These are phyloP conservation scores for Pleurotus ostreatus DNA, from an alignment of 768 basidiomycete species.

Conservation along the genomic window DNA sequence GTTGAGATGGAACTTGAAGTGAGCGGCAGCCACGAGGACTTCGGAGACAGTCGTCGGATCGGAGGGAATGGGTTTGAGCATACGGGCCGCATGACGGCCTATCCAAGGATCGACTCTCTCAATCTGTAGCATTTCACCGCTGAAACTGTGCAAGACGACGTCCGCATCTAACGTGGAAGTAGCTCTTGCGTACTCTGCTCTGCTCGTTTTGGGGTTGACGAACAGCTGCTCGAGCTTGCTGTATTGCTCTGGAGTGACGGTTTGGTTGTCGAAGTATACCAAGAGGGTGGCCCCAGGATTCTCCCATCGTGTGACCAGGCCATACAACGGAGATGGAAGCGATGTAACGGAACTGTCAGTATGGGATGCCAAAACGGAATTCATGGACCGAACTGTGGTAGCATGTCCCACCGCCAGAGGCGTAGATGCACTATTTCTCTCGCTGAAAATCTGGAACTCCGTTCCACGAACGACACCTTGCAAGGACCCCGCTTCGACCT, in stretches of 20 bases:
- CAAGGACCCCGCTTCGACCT: constrained; percentile 1
- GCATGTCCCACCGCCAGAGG: not conserved
- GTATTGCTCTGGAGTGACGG: not conserved
- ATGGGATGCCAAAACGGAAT: not conserved
- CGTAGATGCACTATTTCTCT: not conserved
- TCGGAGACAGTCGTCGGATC: not conserved
- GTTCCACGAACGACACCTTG: constrained; percentile 7
- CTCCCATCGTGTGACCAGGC: not conserved
- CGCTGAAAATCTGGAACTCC: not conserved
- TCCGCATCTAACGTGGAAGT: not conserved
- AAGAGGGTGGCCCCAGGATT: not conserved
- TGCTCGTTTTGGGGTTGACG: not conserved
- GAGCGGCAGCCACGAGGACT: constrained; percentile 4
- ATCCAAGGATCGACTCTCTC: not conserved
- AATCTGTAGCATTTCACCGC: not conserved
- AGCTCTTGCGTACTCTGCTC: not conserved
- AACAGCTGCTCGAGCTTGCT: not conserved
- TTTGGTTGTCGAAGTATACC: not conserved
- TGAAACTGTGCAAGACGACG: not conserved
- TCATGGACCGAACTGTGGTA: not conserved
- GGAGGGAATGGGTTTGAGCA: not conserved
- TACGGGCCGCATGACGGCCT: not conserved
- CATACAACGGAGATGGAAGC: not conserved
- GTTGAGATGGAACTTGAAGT: constrained; percentile 27
- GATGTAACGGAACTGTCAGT: not conserved